Percentiles rank a stretch among this genome's conserved stretches.
Evolutionary conservation across 1,284 basidiomycete species (phyloP).

Genomic region (Leccinum pachyderme): DNA sequence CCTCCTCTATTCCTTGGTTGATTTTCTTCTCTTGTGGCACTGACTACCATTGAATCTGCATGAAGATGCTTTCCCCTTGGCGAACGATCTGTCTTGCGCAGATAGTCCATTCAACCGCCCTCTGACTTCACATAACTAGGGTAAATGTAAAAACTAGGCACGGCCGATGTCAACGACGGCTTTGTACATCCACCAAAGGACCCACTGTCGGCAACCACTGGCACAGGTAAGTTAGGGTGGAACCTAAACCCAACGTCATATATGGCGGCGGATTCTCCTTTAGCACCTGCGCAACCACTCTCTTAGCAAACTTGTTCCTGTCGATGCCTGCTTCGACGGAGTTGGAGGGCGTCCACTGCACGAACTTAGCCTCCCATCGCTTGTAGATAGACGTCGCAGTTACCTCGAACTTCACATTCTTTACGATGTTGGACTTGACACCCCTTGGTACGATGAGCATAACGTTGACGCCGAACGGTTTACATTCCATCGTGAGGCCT

Average conservation of each 20-base stretch:
- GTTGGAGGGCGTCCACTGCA: slow-evolving; percentile 50
- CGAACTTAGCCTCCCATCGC: slow-evolving; percentile 49
- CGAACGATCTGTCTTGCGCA: too few species aligned
- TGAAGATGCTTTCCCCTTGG: too few species aligned
- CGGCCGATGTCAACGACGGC: slow-evolving; percentile 11
- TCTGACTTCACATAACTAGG: neutral
- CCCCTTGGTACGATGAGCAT: slow-evolving; percentile 59
- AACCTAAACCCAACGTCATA: slow-evolving; percentile 35
- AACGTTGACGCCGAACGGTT: slow-evolving; percentile 61
- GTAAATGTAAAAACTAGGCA: neutral
- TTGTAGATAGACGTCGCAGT: slow-evolving; percentile 50
- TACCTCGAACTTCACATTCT: slow-evolving; percentile 45
- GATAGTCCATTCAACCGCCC: neutral
- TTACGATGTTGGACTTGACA: slow-evolving; percentile 57
- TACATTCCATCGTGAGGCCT: slow-evolving; percentile 67
- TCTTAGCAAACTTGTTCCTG: slow-evolving; percentile 47
- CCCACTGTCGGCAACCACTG: slow-evolving; percentile 31
- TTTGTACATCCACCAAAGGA: slow-evolving; percentile 17
- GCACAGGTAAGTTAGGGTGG: slow-evolving; percentile 20
- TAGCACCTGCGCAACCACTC: slow-evolving; percentile 46
- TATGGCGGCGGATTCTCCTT: slow-evolving; percentile 42
- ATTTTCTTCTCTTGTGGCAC: too few species aligned
- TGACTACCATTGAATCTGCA: too few species aligned
- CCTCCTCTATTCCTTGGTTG: too few species aligned
- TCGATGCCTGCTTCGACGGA: slow-evolving; percentile 42